Evolutionary conservation across 495 filamentous ascomycete genomes (phyloP), one percentile per base, ranked within the genome.

Genomic region (Lophiotrema nucula): DNA sequence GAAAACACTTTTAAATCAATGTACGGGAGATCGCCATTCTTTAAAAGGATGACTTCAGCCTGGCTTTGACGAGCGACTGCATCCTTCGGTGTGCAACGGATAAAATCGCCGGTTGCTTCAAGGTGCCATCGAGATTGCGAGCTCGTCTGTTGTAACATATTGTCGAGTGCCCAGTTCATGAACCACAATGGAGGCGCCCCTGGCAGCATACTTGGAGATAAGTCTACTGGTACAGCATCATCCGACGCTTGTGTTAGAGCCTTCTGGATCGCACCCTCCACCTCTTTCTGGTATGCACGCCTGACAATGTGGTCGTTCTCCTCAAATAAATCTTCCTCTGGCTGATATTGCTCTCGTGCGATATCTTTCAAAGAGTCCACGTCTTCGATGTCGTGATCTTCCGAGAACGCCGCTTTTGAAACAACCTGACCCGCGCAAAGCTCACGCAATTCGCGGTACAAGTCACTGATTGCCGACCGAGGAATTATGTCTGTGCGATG

Each of bases 371-470:
- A 24, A 6, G 48, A 47, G 16, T n/a, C n/a, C n/a, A n/a, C n/a
- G n/a, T n/a, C n/a, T n/a, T n/a, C n/a, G n/a, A 64, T n/a, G 27
- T 64, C 55, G n/a, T 56, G 38, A 2, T 59, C 49, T n/a, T 51
- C 4, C 1, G 45, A 44, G 35, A 64, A 59, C 0, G 31, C 2
- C 19, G 48, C 25, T 38, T 45, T 55, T 12, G 33, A 45, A 6
- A 64, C 44, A 4, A 58, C 19, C 19, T 53, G 31, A 13, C 5
- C 6, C 5, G 47, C 22, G 6, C 38, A 18, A 26, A 38, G 22
- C 4, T 48, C 24, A 23, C 26, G 47, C 5, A 63, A 42, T 1
- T 53, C 19, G 2, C 38, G 19, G 26, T 19, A 10, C 12, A 63
- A 13, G 10, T 11, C 16, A 37, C 48, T 33, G 39, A 41, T 35